Base-by-base conservation (phyloP, 352 stramenopile species). In the Phytophthora idaei region DNA sequence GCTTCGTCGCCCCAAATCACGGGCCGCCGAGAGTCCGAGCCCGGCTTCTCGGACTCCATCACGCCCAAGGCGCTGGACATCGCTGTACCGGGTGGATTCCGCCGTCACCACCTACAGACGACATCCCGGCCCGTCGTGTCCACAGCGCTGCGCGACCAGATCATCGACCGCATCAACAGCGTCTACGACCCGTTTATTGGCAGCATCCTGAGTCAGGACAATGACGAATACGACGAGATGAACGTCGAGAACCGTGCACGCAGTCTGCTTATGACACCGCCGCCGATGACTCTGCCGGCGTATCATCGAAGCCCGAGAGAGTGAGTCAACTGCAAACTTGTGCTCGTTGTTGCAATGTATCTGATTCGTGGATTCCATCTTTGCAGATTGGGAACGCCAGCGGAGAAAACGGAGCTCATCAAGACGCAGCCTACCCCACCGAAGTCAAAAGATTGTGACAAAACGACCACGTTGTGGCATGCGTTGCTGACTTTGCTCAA, bases 151-250 rank as follows among this genome's bases (percentile, higher is more conserved):
- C 83, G 85, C 29, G 67, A 89, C 46, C 76, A 89, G 58, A 94
- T 94, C 69, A 72, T 92, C 36, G 75, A 89, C 51, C 77, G 79
- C 42, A 90, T 94, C 52, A 77, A 83, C 52, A 81, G 71, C 51
- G 85, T 93, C 52, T 94, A 94, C 76, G 80, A 94, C 54, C 85
- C 85, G 36, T 92, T 94, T 57, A 94, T 94, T 55, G 82, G 81
- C 54, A 92, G 68, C 61, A 92, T 93, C 50, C 61, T 94, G 31
- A 90, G 83, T 50, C 87, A 94, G 51, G 85, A 93, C 73, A 92
- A 92, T 66, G 87, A 94, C 65, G 61, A 78, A 36, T 94, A 87
- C 67, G 85, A 93, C 57, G 80, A 90, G 57, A 81, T 94, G 65
- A 77, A 76, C 32, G 78, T 89, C 5, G 64, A 91, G 27, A 80